Base-by-base conservation (phyloP, 495 filamentous ascomycete genomes). In the Pyrenula massariospora region DNA sequence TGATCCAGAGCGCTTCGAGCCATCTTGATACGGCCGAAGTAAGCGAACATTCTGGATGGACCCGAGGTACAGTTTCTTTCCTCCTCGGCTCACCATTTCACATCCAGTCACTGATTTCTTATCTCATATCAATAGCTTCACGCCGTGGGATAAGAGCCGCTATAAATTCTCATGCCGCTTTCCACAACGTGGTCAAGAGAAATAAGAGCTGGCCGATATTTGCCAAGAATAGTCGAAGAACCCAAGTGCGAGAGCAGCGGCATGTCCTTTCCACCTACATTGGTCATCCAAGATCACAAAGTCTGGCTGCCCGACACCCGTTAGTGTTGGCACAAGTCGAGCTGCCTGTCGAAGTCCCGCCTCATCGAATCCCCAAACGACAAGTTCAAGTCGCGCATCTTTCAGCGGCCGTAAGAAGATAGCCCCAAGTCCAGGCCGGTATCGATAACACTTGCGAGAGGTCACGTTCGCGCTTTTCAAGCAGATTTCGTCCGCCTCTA, bases 301-400 rank as follows among this genome's bases (percentile, higher is more conserved):
- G 50, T 83, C 77, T 8, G 81, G 82, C 57, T 80, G 78, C 5
- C 82, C 82, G 54, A 72, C 76, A 20, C 81, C 82, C 25, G 81
- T 82, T 56, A 80, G 60, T 56, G 76, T 71, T 2, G 81, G 81
- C 48, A 82, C 62, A 47, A 84, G 67, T 22, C 82, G 72, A n/a
- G 77, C 73, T 23, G 78, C 81, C 48, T 70, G 68, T n/a, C 69
- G 62, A 48, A 83, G 66, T 10, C 74, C 73, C 21, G 65, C 59
- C 24, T 61, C 58, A 65, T 79, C 73, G 1, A 62, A 61, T 1
- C 77, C 81, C 81, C 79, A 84, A 23, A 84, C 61, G 10, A 83
- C 73, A 12, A 84, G 62, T 59, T 79, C 80, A 50, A 83, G 66
- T 57, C 69, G 60, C 56, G 73, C 71, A 47, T 67, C 63, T 10